Conservation (phyloP, 768 basidiomycete species). For the Russula virescens region DNA sequence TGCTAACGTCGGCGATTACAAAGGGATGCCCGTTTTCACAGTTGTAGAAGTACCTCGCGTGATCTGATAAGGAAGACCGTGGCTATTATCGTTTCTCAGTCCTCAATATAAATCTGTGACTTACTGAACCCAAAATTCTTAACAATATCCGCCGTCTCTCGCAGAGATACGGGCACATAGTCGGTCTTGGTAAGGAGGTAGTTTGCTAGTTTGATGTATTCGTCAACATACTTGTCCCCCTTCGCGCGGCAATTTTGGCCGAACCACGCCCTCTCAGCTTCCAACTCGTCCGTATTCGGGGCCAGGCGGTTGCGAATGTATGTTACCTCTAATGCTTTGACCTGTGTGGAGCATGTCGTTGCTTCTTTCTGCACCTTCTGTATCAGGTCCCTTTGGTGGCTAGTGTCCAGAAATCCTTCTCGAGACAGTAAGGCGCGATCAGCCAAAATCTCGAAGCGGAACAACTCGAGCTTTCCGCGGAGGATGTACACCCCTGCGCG, state of each 20-base stretch:
- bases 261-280: constrained; percentile 28
- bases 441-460: constrained; percentile 26
- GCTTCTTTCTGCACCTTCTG: background rate
- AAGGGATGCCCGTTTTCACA: constrained; percentile 55
- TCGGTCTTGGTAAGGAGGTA: constrained; percentile 21
- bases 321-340: background rate
- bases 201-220: constrained; percentile 24
- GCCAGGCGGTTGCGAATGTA: constrained; percentile 28
- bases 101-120: background rate
- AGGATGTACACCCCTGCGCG: constrained; percentile 24
- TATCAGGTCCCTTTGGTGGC: background rate
- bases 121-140: constrained; percentile 29
- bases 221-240: constrained; percentile 24
- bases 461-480: constrained; percentile 29
- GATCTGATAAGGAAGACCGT: constrained; percentile 24
- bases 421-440: constrained; percentile 13
- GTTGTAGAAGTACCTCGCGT: constrained; percentile 32
- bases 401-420: background rate
- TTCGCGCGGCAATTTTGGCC: constrained; percentile 26
- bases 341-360: background rate
- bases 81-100: background rate
- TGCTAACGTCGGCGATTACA: constrained; percentile 48
- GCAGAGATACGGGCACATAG: constrained; percentile 27
- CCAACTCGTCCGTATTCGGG: constrained; percentile 15
- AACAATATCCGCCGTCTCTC: constrained; percentile 28